Conservation (phyloP, 202 grass and related monocot genomes). For the Saccharum hybrid region DNA sequence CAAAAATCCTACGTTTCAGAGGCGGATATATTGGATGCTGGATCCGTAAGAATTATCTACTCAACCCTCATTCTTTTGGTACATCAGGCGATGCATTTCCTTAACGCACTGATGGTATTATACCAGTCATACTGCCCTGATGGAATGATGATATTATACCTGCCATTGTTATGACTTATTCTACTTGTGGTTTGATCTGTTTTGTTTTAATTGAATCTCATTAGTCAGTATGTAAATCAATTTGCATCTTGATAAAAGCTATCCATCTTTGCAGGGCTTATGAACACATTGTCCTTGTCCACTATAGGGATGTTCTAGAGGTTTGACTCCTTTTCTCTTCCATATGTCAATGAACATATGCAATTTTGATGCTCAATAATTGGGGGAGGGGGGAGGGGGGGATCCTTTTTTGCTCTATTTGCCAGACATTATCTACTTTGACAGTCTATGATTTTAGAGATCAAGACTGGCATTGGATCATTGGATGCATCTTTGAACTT, state of each 20-base stretch:
- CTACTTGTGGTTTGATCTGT: constrained; percentile 25
- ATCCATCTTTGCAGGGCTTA: constrained; percentile 81
- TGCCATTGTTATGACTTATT: constrained; percentile 1
- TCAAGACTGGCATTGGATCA: background rate
- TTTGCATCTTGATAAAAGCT: constrained; percentile 20
- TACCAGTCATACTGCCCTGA: constrained; percentile 6
- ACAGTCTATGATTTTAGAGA: constrained; percentile 5
- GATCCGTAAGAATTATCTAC: constrained; percentile 72
- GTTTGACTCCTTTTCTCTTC: constrained; percentile 54
- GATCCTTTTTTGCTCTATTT: background rate
- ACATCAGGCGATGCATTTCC: background rate
- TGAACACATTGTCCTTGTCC: constrained; percentile 92
- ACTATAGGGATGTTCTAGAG: constrained; percentile 83
- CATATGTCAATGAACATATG: constrained; percentile 18
- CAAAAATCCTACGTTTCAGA: constrained; percentile 67
- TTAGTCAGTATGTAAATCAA: background rate
- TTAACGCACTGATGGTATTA: background rate
- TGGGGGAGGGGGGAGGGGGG: background rate
- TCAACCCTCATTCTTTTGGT: constrained; percentile 5
- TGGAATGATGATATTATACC: constrained; percentile 20
- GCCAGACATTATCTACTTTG: constrained; percentile 10
- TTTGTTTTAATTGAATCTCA: constrained; percentile 11
- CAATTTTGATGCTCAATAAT: constrained; percentile 5
- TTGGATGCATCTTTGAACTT: constrained; percentile 11
- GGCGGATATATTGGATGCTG: constrained; percentile 93